Percentiles rank a stretch among this genome's conserved stretches.
These are phyloP conservation scores for Zychaea mexicana DNA, from an alignment of 371 early-diverging fungal species.

Conservation along the genomic window DNA sequence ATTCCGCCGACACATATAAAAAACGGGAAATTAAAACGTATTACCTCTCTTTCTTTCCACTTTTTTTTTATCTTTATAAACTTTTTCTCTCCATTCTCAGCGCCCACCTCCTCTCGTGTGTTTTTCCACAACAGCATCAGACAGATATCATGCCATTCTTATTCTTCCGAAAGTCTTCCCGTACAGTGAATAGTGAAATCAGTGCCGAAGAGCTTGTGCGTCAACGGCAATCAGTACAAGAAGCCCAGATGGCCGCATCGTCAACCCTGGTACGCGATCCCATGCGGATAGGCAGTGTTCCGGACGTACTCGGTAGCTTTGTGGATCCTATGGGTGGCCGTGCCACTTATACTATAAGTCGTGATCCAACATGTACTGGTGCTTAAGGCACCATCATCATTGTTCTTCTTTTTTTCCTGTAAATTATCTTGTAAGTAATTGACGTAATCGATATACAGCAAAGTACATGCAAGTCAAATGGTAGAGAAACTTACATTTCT, in stretches of 20 bases:
- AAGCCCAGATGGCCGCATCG: background rate
- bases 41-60: no score
- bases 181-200: background rate
- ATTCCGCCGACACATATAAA: no score
- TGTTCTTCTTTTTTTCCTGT: background rate
- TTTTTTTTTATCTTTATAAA: no score
- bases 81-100: background rate
- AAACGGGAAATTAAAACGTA: no score
- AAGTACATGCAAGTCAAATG: no score
- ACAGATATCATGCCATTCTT: background rate
- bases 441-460: no score
- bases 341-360: slow-evolving; percentile 5
- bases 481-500: no score
- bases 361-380: slow-evolving; percentile 22
- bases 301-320: slow-evolving; percentile 18
- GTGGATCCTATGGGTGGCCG: slow-evolving; percentile 29
- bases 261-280: slow-evolving; percentile 1
- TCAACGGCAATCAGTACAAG: background rate
- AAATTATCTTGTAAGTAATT: background rate
- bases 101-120: background rate
- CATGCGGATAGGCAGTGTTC: slow-evolving; percentile 16
- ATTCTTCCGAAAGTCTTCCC: background rate
- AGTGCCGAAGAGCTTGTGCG: background rate
- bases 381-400: slow-evolving; percentile 8
- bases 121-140: background rate